Evolutionary conservation across 192 early-diverging fungal genomes (phyloP), one percentile per base, ranked within the genome.

Genomic region (Spizellomyces punctatus): DNA sequence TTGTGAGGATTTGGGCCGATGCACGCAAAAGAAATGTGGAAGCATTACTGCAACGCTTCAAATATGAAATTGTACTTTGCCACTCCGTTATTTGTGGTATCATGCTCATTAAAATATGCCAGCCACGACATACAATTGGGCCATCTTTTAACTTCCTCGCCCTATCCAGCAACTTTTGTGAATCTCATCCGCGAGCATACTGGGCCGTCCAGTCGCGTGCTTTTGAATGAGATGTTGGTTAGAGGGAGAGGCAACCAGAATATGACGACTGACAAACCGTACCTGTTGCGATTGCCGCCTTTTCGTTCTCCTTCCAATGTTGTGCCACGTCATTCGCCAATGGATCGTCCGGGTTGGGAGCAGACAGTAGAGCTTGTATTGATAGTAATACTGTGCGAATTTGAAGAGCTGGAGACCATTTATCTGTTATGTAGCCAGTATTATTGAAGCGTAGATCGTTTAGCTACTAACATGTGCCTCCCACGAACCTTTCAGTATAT

Each of bases 301-400:
- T 91, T 79, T 98, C 95, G 81, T 99, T 91, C 44, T 95, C 92
- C 82, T 99, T 99, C 97, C 97, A 99, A 76, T 96, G 94, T 76
- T 98, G 94, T 16, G 97, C 97, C 71, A 99, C 95, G 74, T 99
- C 95, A 78, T 99, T 99, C 54, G 94, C 95, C 21, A 99, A 83
- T 12, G 97, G 97, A 78, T 99, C 97, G 74, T 99, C 97, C 27
- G 97, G 97, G 74, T 99, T 99, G 55, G 97, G 97, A 9, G 95
- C 95, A 8, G 95, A 98, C 47, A 99, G 82, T 57, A 99, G 81
- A 7, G 95, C 97, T 73, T 99, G 97, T 76, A 99, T 91, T 8
- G 97, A 99, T 19, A 99, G 88, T 58, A 99, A 85, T 21, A 99
- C 97, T 1, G 97, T 99, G 62, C 97, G 94, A 72, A 99, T 96